phyloP scores from a whole-genome alignment of 176 grass and related monocot species.

The bread wheat (Triticum aestivum) region DNA sequence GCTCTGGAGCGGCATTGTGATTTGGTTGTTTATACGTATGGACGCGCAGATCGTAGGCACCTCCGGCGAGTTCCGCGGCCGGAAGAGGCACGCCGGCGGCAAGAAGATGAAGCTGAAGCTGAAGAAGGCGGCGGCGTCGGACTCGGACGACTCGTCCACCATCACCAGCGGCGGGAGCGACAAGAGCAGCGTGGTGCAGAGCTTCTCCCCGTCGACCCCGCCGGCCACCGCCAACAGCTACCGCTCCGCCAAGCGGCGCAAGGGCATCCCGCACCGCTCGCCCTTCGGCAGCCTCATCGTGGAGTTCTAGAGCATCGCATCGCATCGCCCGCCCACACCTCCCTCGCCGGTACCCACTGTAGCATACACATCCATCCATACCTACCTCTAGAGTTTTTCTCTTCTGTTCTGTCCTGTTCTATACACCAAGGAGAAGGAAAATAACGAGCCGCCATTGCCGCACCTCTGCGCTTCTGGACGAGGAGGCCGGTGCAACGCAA shows the following conservation, averaged over 20 bases:
- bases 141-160: slow-evolving; percentile 67
- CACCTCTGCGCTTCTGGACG: slow-evolving; percentile 46
- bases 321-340: not conserved
- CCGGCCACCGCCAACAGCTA: slow-evolving; percentile 54
- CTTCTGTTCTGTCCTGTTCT: not conserved
- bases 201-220: slow-evolving; percentile 67
- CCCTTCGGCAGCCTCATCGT: slow-evolving; percentile 78
- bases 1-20: not conserved
- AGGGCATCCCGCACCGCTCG: slow-evolving; percentile 89
- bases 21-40: not conserved
- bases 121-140: slow-evolving; percentile 23
- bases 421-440: slow-evolving; percentile 22
- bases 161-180: slow-evolving; percentile 62
- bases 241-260: slow-evolving; percentile 71
- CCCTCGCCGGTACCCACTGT: slow-evolving; percentile 18
- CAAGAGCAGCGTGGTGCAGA: slow-evolving; percentile 71
- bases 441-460: slow-evolving; percentile 33
- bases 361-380: slow-evolving; percentile 33
- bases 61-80: slow-evolving; percentile 35
- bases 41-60: slow-evolving; percentile 55
- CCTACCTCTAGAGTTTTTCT: slow-evolving; percentile 18
- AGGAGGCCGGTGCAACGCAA: slow-evolving; percentile 48
- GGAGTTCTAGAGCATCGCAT: slow-evolving; percentile 34
- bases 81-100: slow-evolving; percentile 40
- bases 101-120: slow-evolving; percentile 40